These are phyloP conservation scores for Hyparrhenia diplandra DNA, from an alignment of 176 grass and related monocot species.

Conservation along the genomic window DNA sequence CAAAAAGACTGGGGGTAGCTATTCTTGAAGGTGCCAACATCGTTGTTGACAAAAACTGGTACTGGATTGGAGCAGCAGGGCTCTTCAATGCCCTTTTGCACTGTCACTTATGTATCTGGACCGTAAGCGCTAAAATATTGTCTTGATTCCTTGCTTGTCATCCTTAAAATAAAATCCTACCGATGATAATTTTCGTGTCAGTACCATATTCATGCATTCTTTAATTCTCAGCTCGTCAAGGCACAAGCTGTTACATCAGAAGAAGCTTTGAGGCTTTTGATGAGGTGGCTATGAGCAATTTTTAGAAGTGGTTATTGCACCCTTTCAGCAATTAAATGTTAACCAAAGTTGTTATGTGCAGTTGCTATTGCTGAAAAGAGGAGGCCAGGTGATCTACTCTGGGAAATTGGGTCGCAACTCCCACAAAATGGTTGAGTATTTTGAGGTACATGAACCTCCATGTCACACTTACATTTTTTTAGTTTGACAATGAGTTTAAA, in stretches of 20 bases:
- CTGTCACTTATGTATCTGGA: conserved; percentile 78
- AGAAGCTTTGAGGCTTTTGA: conserved; percentile 99
- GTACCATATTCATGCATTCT: conserved; percentile 2
- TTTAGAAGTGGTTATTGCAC: neutral
- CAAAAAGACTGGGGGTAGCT: conserved; percentile 51
- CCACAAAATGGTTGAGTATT: conserved; percentile 84
- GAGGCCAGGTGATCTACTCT: conserved; percentile 95
- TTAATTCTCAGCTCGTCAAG: conserved; percentile 64
- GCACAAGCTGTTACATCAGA: conserved; percentile 97
- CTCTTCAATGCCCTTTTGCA: conserved; percentile 97
- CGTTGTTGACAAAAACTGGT: conserved; percentile 79
- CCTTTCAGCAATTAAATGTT: neutral
- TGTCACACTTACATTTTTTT: neutral
- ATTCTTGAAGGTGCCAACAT: conserved; percentile 68
- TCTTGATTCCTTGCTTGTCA: neutral
- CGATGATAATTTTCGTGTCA: neutral
- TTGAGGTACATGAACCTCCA: conserved; percentile 56
- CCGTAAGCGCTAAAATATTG: conserved; percentile 53
- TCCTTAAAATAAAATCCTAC: neutral
- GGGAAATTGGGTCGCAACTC: conserved; percentile 82
- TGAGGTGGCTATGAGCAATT: conserved; percentile 52
- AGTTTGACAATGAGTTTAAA: neutral
- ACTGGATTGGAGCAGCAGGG: conserved; percentile 84
- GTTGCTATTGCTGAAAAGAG: conserved; percentile 92
- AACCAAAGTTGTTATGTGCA: conserved; percentile 16